phyloP scores from a whole-genome alignment of 169 alveolate genomes.

The Amoebophrya sp. region DNA sequence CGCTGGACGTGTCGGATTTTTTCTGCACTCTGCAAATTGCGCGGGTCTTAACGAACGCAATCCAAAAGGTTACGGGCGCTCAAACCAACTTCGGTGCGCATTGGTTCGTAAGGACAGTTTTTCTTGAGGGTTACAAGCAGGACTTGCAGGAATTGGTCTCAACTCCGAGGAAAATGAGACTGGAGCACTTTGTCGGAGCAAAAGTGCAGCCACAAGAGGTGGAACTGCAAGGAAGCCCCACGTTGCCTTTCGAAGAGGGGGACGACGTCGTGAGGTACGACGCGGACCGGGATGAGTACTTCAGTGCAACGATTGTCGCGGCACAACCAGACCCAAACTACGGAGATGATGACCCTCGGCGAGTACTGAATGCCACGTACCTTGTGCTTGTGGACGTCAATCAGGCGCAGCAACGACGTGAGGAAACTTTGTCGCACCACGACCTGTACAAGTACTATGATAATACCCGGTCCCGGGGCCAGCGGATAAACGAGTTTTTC shows the following conservation, averaged over 20 bases:
- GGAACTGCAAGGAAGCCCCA: background rate
- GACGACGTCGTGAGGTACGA: background rate
- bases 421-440: background rate
- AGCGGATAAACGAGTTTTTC: background rate
- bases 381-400: background rate
- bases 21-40: background rate
- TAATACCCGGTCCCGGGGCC: background rate
- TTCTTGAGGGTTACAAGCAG: background rate
- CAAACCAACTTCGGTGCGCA: background rate
- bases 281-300: background rate
- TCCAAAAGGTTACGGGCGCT: background rate
- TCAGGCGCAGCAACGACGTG: background rate
- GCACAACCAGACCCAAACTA: background rate
- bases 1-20: background rate
- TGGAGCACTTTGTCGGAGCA: background rate
- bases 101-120: background rate
- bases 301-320: background rate
- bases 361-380: background rate
- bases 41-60: background rate
- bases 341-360: background rate
- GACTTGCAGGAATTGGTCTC: constrained; percentile 5
- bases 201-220: background rate
- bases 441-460: background rate
- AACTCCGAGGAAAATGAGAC: background rate
- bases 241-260: background rate